Conservation (phyloP, 2,329 filamentous ascomycete genomes). For the Orbilia blumenaviensis region DNA sequence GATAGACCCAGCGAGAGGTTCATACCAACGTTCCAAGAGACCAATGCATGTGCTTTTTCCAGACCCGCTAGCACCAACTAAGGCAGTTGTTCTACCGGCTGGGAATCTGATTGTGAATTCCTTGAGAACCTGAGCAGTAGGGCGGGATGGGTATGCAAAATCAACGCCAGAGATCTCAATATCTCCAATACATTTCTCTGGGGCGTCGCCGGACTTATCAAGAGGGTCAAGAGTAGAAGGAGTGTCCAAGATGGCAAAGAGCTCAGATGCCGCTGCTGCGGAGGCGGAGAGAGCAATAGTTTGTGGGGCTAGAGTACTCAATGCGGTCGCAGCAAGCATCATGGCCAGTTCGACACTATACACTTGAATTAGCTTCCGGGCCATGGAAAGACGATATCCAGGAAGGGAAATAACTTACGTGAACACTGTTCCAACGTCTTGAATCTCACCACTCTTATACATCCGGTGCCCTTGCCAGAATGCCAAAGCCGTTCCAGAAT, state of each 20-base stretch:
- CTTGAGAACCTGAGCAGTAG: constrained; percentile 55
- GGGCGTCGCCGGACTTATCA: constrained; percentile 60
- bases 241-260: constrained; percentile 66
- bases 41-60: constrained; percentile 80
- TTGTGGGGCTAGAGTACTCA: constrained; percentile 68
- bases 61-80: constrained; percentile 76
- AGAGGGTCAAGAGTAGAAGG: constrained; percentile 63
- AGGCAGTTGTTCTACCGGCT: constrained; percentile 68
- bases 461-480: constrained; percentile 72
- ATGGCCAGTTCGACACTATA: constrained; percentile 64
- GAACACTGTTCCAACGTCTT: constrained; percentile 67
- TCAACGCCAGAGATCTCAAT: constrained; percentile 72
- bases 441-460: constrained; percentile 64
- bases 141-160: constrained; percentile 74
- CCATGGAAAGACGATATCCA: background rate
- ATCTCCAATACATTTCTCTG: constrained; percentile 62
- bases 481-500: constrained; percentile 67
- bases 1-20: constrained; percentile 65
- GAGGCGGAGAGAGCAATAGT: constrained; percentile 68
- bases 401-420: constrained; percentile 56
- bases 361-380: background rate
- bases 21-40: constrained; percentile 77
- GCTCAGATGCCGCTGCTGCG: constrained; percentile 63
- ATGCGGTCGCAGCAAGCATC: constrained; percentile 63
- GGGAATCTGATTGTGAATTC: constrained; percentile 58